Evolutionary conservation across 208 protist genomes (phyloP), one percentile per base, ranked within the genome.

Genomic region (Phytomonas sp.): DNA sequence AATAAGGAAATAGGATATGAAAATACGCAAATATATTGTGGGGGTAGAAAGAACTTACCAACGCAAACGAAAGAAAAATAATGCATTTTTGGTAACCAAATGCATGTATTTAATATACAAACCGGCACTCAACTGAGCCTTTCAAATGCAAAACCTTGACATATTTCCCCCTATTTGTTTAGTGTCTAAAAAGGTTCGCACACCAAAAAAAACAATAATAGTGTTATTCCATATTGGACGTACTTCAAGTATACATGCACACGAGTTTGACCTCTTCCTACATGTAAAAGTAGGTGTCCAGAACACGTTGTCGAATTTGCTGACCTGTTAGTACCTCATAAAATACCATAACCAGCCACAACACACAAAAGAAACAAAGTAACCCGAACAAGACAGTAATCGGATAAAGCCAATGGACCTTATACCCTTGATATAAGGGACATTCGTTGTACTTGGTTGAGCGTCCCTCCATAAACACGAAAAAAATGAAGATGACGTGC

Each of bases 241-340:
- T 6, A 51, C 20, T 51, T 23, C 40, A 17, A 20, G 40, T 2
- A 17, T 51, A 63, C 20, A 63, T 63, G 20, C 9, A 30, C 15
- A 34, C 13, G 3, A 15, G 4, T n/a, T 34, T 68, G 53, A 15
- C 26, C 33, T 11, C 59, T 28, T 28, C 0, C 67, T 73, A 77
- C 20, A 46, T 60, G 43, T 75, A 69, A 11, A 87, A 43, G 68
- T 80, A 88, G 65, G 80, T 77, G 59, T 86, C 77, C 20, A 87
- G 74, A 70, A 70, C 68, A 29, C 65, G 62, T 67, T 80, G 75
- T 11, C 60, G 62, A n/a, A 82, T 71, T 11, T 68, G 80, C 13
- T 59, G 67, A 11, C 82, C 77, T 26, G 68, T 74, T 32, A 87
- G 36, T 15, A 66, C 7, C 62, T 80, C 73, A 36, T 79, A 71